phyloP scores from a whole-genome alignment of 768 basidiomycete genomes.

The Tylopilus intermedius region DNA sequence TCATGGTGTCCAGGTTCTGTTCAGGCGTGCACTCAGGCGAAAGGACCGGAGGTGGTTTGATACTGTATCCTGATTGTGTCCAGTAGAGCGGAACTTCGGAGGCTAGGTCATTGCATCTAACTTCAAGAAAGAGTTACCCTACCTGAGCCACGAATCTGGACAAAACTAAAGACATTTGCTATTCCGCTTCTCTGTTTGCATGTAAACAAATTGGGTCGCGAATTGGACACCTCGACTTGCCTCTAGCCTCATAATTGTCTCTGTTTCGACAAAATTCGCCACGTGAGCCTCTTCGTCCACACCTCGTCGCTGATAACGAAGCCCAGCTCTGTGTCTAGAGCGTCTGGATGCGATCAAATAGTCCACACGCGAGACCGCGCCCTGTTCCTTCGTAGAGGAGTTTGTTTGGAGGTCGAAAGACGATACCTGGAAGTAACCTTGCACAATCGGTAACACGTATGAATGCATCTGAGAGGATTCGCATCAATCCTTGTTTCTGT shows the following conservation, averaged over 20 bases:
- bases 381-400: conserved; percentile 33
- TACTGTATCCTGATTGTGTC: conserved; percentile 80
- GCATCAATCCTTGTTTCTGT: background rate
- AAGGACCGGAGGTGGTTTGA: conserved; percentile 84
- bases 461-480: conserved; percentile 56
- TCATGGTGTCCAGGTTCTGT: conserved; percentile 67
- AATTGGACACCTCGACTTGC: conserved; percentile 35
- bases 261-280: conserved; percentile 95
- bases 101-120: conserved; percentile 1
- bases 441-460: conserved; percentile 87
- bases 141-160: conserved; percentile 93
- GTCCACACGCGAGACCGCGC: conserved; percentile 46
- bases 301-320: conserved; percentile 92
- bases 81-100: conserved; percentile 82
- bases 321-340: conserved; percentile 83
- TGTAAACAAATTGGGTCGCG: background rate
- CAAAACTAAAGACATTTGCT: conserved; percentile 78
- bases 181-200: conserved; percentile 60
- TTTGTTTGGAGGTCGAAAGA: conserved; percentile 56
- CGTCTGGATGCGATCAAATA: conserved; percentile 83
- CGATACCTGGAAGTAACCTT: conserved; percentile 83
- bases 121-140: conserved; percentile 1
- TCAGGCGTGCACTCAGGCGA: conserved; percentile 66
- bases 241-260: conserved; percentile 80
- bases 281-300: conserved; percentile 91